Evolutionary conservation across 352 stramenopile species (phyloP).

Genomic region (Pythium sukuiense): DNA sequence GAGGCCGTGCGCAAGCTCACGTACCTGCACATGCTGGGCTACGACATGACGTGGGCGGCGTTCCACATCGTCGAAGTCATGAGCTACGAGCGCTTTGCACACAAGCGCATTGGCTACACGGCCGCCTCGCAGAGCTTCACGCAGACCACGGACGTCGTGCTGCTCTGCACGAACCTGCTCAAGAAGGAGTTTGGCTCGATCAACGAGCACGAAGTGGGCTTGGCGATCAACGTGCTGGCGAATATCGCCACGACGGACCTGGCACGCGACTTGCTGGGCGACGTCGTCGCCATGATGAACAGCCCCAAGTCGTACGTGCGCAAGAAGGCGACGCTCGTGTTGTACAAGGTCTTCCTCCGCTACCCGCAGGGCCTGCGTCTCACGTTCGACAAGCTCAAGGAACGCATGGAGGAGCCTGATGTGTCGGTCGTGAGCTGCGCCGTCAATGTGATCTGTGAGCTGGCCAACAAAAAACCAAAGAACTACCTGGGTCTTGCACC

Average conservation of each 20-base stretch:
- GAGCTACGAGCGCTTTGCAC: slow-evolving; percentile 93
- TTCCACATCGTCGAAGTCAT: slow-evolving; percentile 99
- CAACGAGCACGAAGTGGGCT: slow-evolving; percentile 95
- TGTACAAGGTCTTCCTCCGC: slow-evolving; percentile 99
- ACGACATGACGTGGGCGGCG: slow-evolving; percentile 97
- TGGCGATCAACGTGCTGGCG: slow-evolving; percentile 98
- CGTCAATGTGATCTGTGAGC: slow-evolving; percentile 99
- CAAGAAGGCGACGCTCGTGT: slow-evolving; percentile 98
- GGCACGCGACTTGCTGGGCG: slow-evolving; percentile 90
- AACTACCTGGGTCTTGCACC: slow-evolving; percentile 98
- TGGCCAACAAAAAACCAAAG: slow-evolving; percentile 98
- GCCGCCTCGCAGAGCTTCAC: slow-evolving; percentile 95
- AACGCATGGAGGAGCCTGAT: slow-evolving; percentile 95
- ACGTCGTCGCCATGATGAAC: slow-evolving; percentile 91
- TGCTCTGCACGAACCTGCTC: slow-evolving; percentile 98
- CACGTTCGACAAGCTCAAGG: slow-evolving; percentile 98
- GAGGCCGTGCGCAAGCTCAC: slow-evolving; percentile 97
- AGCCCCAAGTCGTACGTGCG: slow-evolving; percentile 96
- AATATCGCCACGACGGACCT: slow-evolving; percentile 99
- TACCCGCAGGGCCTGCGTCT: slow-evolving; percentile 97
- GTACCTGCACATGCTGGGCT: slow-evolving; percentile 98
- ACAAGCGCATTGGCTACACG: slow-evolving; percentile 97
- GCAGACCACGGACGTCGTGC: slow-evolving; percentile 97
- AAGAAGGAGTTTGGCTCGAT: slow-evolving; percentile 95
- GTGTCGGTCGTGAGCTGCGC: slow-evolving; percentile 96